Evolutionary conservation across 2,329 filamentous ascomycete species (phyloP), one percentile per base, ranked within the genome.

Genomic region (Tolypocladium ovalisporum): DNA sequence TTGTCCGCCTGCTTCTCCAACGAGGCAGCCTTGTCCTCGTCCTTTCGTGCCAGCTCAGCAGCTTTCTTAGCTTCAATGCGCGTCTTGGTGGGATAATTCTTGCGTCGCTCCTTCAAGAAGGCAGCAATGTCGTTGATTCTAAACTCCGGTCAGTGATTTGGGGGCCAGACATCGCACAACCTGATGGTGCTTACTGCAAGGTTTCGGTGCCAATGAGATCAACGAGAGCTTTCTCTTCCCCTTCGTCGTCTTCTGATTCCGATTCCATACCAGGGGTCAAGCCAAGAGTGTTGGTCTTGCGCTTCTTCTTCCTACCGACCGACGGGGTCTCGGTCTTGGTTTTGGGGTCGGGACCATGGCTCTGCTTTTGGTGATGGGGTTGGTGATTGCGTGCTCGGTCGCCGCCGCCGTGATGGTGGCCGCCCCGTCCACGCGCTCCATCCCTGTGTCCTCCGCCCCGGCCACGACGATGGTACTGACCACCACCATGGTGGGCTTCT

Each of bases 41-140:
- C 78, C 49, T 69, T 73, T 44, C 73, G 69, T 58, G 73, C 70
- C 64, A 73, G 66, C 64, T 73, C 71, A 58, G 73, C 74, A 63
- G 79, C 78, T 61, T 83, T 81, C 71, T 82, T 89, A 61, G 83
- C 83, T 60, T 83, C 79, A 60, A 85, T 76, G 57, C 89, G 85
- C 59, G 83, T 83, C 68, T 84, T 83, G 2, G 92, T 97, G 2
- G 93, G 93, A 68, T 83, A 97, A 55, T 87, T 86, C 62, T 84
- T 87, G 67, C 81, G 87, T 59, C 93, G 84, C 70, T 96, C 90
- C 54, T 84, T 84, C 61, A 95, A 83, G 84, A 90, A 97, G 8
- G 84, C 82, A 29, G 84, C 81, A 57, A 97, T 79, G 66, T 97
- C 91, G 58, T 82, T 82, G 19, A 82, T 76, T 58, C 80, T 84